Conservation (phyloP, 2,329 filamentous ascomycete genomes). For the Tolypocladium ophioglossoides region DNA sequence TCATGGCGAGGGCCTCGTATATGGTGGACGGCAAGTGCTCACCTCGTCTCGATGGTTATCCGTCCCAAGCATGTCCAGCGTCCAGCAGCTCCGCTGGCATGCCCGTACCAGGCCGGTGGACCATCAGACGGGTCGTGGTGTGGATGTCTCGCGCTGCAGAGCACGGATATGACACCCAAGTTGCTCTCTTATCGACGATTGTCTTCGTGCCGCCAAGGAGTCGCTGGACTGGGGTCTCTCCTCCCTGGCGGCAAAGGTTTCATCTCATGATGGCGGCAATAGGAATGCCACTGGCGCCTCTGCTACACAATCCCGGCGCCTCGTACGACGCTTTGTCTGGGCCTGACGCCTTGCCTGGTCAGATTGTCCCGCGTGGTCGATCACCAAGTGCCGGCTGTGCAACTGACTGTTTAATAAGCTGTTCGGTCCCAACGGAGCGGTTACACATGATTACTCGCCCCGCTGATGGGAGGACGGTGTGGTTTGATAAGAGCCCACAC, state of each 20-base stretch:
- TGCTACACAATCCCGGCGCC: not conserved
- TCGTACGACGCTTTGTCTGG: not conserved
- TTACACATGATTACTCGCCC: not conserved
- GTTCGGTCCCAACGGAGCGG: not conserved
- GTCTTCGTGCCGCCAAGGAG: not conserved
- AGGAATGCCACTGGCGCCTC: not conserved
- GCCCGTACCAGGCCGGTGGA: not conserved
- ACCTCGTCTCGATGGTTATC: not conserved
- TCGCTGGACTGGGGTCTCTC: not conserved
- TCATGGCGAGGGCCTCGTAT: not conserved
- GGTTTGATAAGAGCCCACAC: not conserved
- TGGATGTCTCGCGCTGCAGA: not conserved
- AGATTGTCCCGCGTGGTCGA: not conserved
- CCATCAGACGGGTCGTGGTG: not conserved
- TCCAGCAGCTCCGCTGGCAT: not conserved
- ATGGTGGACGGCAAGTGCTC: not conserved
- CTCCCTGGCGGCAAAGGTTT: not conserved
- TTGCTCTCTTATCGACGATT: not conserved
- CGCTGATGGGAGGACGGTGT: not conserved
- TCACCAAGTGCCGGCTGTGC: not conserved
- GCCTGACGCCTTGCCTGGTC: not conserved
- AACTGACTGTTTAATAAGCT: not conserved
- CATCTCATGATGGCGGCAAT: too few relatives aligned
- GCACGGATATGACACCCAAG: not conserved
- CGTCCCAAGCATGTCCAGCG: not conserved